Evolutionary conservation across 2,329 filamentous ascomycete genomes (phyloP), one percentile per base, ranked within the genome.

Genomic region (Sclerotinia glacialis): DNA sequence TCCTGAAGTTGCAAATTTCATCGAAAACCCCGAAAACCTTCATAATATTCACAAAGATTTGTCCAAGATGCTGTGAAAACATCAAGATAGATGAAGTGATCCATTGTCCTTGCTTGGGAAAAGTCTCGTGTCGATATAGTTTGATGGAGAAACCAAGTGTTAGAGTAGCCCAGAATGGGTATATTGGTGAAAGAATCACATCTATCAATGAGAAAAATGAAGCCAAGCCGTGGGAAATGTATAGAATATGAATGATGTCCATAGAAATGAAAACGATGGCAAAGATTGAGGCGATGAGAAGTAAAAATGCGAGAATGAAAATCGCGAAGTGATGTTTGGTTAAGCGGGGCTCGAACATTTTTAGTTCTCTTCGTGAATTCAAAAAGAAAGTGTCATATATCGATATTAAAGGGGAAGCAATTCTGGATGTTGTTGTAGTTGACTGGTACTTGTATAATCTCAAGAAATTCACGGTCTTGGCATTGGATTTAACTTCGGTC

Each of bases 221-320:
- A 54, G 7, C 31, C 6, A 54, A 23, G 12, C 31, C 52, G 34
- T 23, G 52, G 34, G 52, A 54, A 23, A 54, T 3, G 6, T 54
- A 54, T 37, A 31, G 52, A 54, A 54, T 37, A 16, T 54, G 31
- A 54, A 54, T 54, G 11, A 54, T 54, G 7, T 37, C 52, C 28
- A 21, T 34, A 21, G 52, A 28, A 3, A 37, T 54, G 21, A 54
- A 37, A 23, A 23, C 28, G n/a, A 54, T 21, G 31, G n/a, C 5
- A 21, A 54, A 37, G n/a, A 23, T 1, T 6, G 34, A 14, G 12
- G n/a, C 6, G 21, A 54, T 34, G 21, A 54, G 21, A 4, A 12
- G 9, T 23, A 12, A 12, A 37, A 37, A 0, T n/a, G 5, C 31
- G 21, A 16, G 34, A 23, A 5, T 12, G 31, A 21, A 34, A 37